Evolutionary conservation across 2,329 filamentous ascomycete genomes (phyloP), one percentile per base, ranked within the genome.

Genomic region (Paraconiothyrium brasiliense): DNA sequence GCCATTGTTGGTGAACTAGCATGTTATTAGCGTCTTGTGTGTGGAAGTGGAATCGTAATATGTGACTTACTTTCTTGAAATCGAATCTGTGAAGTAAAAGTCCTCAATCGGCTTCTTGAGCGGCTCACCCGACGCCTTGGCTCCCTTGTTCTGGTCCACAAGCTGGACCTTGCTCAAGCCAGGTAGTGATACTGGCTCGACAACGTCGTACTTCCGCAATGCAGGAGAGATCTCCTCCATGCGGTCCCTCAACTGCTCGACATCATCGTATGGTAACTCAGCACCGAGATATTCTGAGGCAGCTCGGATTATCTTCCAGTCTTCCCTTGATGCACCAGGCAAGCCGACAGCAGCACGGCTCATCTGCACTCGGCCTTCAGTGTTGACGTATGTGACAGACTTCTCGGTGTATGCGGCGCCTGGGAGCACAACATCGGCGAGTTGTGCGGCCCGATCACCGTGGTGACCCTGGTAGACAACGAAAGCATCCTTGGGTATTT

Each of bases 281-380:
- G 85, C 89, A 63, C 92, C 92, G 16, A 99, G 86, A 83, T 97
- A 97, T 82, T 98, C 95, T 75, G 92, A 95, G 59, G 87, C 89
- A 20, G 95, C 95, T 67, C 95, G 92, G 71, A 99, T 89, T 75
- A 99, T 98, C 88, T 98, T 99, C 95, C 95, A 99, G 83, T 99
- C 95, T 66, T 95, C 94, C 76, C 95, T 89, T 59, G 94, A 89
- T 57, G 93, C 95, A 62, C 95, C 95, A 27, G 93, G 92, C 67
- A 97, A 85, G 49, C 91, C 92, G 41, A 93, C 96, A 34, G 95
- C 95, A 51, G 92, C 90, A 68, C 95, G 92, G 57, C 92, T 95
- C 84, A 97, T 91, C 83, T 99, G 95, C 24, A 95, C 93, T 72
- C 95, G 92, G 59, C 95, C 95, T 81, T 99, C 95, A 0, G 95